phyloP scores from a whole-genome alignment of 257 asterid genomes.

The Buddleja alternifolia region DNA sequence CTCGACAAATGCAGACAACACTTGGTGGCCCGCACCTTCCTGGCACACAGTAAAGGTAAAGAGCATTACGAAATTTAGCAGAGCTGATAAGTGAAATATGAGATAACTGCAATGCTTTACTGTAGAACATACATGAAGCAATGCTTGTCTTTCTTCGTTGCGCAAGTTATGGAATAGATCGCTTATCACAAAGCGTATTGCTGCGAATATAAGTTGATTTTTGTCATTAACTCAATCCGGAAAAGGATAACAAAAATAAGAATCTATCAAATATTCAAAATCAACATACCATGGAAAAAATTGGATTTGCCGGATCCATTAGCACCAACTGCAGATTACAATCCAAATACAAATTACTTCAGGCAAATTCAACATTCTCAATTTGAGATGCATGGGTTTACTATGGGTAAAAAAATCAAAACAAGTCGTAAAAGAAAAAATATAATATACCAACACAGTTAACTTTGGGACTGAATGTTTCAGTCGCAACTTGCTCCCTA shows the following conservation, averaged over 20 bases:
- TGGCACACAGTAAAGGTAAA: conserved; percentile 38
- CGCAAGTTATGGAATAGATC: conserved; percentile 94
- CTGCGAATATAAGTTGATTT: conserved; percentile 45
- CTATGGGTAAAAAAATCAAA: background rate
- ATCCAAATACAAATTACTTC: conserved; percentile 17
- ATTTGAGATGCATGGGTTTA: background rate
- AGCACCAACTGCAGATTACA: conserved; percentile 82
- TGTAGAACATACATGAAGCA: conserved; percentile 83
- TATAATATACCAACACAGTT: conserved; percentile 84
- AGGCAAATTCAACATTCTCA: conserved; percentile 12
- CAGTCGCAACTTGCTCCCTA: conserved; percentile 87
- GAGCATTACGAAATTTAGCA: conserved; percentile 10
- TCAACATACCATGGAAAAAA: conserved; percentile 82
- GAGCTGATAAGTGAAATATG: background rate
- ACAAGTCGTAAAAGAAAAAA: background rate
- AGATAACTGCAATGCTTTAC: conserved; percentile 15
- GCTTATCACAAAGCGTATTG: conserved; percentile 92
- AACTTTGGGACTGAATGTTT: conserved; percentile 88
- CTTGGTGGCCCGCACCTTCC: conserved; percentile 99
- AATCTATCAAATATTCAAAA: conserved; percentile 16
- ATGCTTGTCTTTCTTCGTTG: conserved; percentile 88
- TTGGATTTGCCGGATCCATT: conserved; percentile 98
- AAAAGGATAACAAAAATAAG: conserved; percentile 11
- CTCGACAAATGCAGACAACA: conserved; percentile 96
- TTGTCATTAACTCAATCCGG: conserved; percentile 13